phyloP scores from a whole-genome alignment of 2,329 filamentous ascomycete species.

The Colletotrichum brevisporum region DNA sequence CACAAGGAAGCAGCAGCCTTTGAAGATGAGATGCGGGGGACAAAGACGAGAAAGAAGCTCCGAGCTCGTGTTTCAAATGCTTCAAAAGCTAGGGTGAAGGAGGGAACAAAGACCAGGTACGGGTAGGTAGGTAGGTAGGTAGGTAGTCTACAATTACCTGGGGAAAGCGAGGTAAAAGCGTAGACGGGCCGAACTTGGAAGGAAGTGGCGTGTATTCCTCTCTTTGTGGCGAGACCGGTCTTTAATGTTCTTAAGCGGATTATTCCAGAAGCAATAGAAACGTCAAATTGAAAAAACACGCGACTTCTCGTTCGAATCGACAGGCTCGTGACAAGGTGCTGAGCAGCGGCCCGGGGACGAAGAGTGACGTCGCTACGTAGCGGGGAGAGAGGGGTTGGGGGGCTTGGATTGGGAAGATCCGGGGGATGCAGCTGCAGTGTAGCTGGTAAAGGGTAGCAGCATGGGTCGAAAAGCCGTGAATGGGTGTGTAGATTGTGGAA shows the following conservation, averaged over 20 bases:
- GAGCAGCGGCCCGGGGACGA: too few relatives aligned
- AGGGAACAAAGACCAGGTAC: not conserved
- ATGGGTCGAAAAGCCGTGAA: not conserved
- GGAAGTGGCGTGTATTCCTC: not conserved
- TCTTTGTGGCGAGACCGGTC: not conserved
- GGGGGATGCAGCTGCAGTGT: constrained; percentile 20
- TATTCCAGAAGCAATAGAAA: too few relatives aligned
- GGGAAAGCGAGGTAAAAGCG: constrained; percentile 16
- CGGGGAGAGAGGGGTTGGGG: not conserved
- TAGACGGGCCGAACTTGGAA: not conserved
- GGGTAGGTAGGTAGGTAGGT: not conserved
- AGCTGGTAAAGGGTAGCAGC: constrained; percentile 1
- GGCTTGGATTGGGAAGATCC: constrained; percentile 15
- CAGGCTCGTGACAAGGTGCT: not conserved
- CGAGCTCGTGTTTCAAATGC: constrained; percentile 27
- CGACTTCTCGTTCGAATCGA: not conserved
- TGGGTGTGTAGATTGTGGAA: not conserved
- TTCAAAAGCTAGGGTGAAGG: not conserved
- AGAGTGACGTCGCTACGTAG: constrained; percentile 22
- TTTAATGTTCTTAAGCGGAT: not conserved
- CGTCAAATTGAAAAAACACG: not conserved
- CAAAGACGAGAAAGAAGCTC: constrained; percentile 10
- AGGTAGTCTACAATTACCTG: constrained; percentile 20
- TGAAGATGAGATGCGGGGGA: not conserved
- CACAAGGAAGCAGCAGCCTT: too few relatives aligned